Evolutionary conservation across 805 yeast species (phyloP).

Genomic region (Starmerella vitae): DNA sequence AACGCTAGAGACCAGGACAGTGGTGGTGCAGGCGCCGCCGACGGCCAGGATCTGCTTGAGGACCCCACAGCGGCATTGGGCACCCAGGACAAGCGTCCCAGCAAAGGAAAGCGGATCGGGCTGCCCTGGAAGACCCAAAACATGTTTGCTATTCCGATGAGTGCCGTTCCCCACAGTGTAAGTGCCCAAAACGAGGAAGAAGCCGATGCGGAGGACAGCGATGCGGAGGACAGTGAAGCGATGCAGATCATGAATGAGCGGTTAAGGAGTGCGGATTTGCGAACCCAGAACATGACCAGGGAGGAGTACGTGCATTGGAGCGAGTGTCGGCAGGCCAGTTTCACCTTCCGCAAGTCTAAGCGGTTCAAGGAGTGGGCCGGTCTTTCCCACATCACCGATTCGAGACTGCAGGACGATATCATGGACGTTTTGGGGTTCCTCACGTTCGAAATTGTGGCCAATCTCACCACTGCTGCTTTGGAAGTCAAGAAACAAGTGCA

Average conservation of each 20-base stretch:
- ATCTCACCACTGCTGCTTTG: constrained; percentile 83
- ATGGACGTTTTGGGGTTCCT: constrained; percentile 88
- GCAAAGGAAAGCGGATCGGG: constrained; percentile 51
- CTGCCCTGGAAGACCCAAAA: constrained; percentile 92
- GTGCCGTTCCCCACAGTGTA: constrained; percentile 2
- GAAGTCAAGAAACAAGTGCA: constrained; percentile 46
- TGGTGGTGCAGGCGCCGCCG: constrained; percentile 36
- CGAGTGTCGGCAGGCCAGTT: constrained; percentile 94
- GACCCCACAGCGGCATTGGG: constrained; percentile 31
- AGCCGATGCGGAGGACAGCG: constrained; percentile 43
- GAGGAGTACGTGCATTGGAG: constrained; percentile 99
- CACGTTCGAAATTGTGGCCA: constrained; percentile 93
- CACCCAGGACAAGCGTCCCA: constrained; percentile 23
- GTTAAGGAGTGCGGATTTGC: constrained; percentile 81
- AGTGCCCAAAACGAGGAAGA: constrained; percentile 23
- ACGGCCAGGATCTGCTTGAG: constrained; percentile 40
- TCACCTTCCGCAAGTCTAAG: constrained; percentile 88
- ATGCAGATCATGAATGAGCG: constrained; percentile 87
- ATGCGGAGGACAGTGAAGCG: constrained; percentile 57
- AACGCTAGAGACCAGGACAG: constrained; percentile 54
- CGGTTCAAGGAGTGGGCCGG: constrained; percentile 96
- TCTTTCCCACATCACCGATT: constrained; percentile 65
- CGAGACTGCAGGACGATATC: constrained; percentile 90
- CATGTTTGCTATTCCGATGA: constrained; percentile 55
- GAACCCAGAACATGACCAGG: constrained; percentile 85